Conservation (phyloP, 2,329 filamentous ascomycete genomes). For the Hirsutella rhossiliensis region DNA sequence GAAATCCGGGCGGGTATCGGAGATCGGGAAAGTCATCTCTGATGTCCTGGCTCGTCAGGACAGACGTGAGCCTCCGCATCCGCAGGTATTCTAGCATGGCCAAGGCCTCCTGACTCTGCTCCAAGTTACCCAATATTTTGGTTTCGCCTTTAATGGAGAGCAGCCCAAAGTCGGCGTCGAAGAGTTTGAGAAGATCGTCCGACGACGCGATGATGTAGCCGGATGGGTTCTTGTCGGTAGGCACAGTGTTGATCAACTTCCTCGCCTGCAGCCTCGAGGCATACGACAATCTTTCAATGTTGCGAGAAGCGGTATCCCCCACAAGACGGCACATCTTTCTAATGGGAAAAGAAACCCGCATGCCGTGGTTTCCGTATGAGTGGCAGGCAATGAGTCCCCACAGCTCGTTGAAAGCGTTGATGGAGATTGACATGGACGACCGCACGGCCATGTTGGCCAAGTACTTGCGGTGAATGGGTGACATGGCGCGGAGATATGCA, state of each 20-base stretch:
- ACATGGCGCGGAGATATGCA: constrained; percentile 78
- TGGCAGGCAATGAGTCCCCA: constrained; percentile 88
- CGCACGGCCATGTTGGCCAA: constrained; percentile 79
- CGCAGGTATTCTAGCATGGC: constrained; percentile 78
- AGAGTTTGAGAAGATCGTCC: constrained; percentile 71
- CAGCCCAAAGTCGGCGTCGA: constrained; percentile 78
- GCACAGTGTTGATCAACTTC: constrained; percentile 77
- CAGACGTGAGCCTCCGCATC: constrained; percentile 60
- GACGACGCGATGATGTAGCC: constrained; percentile 87
- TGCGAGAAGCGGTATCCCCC: constrained; percentile 74
- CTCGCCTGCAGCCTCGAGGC: constrained; percentile 73
- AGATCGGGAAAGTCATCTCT: constrained; percentile 69
- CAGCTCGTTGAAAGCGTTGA: constrained; percentile 73
- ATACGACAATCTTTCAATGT: constrained; percentile 80
- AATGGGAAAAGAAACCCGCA: constrained; percentile 87
- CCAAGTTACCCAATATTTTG: constrained; percentile 65
- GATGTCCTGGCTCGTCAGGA: constrained; percentile 69
- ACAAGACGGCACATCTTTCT: constrained; percentile 85
- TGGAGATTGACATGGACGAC: constrained; percentile 91
- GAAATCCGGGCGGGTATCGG: constrained; percentile 67
- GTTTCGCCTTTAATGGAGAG: constrained; percentile 81
- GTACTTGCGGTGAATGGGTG: constrained; percentile 81
- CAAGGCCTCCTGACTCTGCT: constrained; percentile 70
- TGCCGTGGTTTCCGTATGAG: constrained; percentile 62
- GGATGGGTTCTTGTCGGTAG: constrained; percentile 69